Evolutionary conservation across 371 early-diverging fungal species (phyloP), one percentile per base, ranked within the genome.

Genomic region (Mortierella sp.): DNA sequence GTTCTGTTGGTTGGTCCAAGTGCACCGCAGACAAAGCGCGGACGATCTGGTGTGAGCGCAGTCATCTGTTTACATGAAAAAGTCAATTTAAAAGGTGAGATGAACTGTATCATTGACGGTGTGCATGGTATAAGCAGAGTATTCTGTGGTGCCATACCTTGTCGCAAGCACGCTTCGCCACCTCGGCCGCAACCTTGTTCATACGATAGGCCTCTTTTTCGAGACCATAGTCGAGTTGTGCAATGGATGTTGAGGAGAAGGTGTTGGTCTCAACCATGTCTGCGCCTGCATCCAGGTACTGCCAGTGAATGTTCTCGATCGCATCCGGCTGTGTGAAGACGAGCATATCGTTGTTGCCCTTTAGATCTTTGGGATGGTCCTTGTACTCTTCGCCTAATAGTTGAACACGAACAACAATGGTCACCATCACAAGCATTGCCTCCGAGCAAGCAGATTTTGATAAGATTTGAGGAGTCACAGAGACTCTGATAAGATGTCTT

Each of bases 211-310:
- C 97, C 53, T 89, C 83, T 5, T 89, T 81, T 73, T 95, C 93
- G 64, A 93, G 84, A 21, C 82, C 88, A 72, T 96, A 96, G 82
- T 96, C 97, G 23, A 91, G 89, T 79, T 96, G 96, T 14, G 96
- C 95, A 73, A 95, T 96, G 0, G 86, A 85, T 18, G 96, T 96
- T 2, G 90, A 87, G 49, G 94, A 93, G 83, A 96, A 96, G 18
- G 97, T 95, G 83, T 96, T 96, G 53, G 97, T 95, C 80, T 95
- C 97, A 45, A 96, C 84, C 85, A 96, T 90, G 79, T 96, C 96
- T 8, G 95, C 83, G 21, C 96, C 96, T n/a, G 97, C 95, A 61
- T 91, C 87, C 41, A 96, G 84, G 81, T 96, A 96, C 79, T 90
- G 78, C 61, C 87, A 85, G 82, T 96, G 97, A 72, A 96, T 96